Conservation (phyloP, 352 stramenopile genomes). For the Thraustochytrium sp. region DNA sequence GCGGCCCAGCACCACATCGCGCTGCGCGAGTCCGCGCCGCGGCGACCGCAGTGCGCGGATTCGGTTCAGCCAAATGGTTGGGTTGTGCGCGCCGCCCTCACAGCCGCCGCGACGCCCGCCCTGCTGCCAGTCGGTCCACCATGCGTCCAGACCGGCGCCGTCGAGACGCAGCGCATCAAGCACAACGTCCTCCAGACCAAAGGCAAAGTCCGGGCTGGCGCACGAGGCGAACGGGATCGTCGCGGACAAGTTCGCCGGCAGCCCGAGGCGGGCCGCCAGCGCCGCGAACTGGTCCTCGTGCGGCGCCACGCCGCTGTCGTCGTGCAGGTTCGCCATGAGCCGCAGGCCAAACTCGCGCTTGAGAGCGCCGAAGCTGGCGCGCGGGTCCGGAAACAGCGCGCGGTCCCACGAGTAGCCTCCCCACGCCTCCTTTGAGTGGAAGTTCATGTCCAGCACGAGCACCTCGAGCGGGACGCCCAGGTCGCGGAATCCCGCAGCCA, state of each 20-base stretch:
- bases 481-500: slow-evolving; percentile 52
- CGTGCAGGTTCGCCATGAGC: slow-evolving; percentile 58
- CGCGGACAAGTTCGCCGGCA: neutral
- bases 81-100: slow-evolving; percentile 53
- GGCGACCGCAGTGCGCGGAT: slow-evolving; percentile 52
- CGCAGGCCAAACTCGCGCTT: slow-evolving; percentile 44
- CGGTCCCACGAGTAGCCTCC: slow-evolving; percentile 60
- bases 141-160: slow-evolving; percentile 53
- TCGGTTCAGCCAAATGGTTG: slow-evolving; percentile 59
- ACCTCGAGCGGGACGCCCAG: slow-evolving; percentile 56
- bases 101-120: slow-evolving; percentile 53
- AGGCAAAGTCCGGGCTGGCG: neutral
- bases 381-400: slow-evolving; percentile 54
- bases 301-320: slow-evolving; percentile 54
- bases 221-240: slow-evolving; percentile 34
- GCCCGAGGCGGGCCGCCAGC: slow-evolving; percentile 10
- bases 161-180: slow-evolving; percentile 32
- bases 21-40: slow-evolving; percentile 2
- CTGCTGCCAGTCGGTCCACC: slow-evolving; percentile 65
- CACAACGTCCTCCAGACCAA: slow-evolving; percentile 46
- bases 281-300: slow-evolving; percentile 54
- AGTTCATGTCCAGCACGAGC: slow-evolving; percentile 63
- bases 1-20: slow-evolving; percentile 55
- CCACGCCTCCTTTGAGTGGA: slow-evolving; percentile 57
- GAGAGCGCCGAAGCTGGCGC: slow-evolving; percentile 16